Base-by-base conservation (phyloP, 2,329 filamentous ascomycete species). In the Hirsutella minnesotensis region DNA sequence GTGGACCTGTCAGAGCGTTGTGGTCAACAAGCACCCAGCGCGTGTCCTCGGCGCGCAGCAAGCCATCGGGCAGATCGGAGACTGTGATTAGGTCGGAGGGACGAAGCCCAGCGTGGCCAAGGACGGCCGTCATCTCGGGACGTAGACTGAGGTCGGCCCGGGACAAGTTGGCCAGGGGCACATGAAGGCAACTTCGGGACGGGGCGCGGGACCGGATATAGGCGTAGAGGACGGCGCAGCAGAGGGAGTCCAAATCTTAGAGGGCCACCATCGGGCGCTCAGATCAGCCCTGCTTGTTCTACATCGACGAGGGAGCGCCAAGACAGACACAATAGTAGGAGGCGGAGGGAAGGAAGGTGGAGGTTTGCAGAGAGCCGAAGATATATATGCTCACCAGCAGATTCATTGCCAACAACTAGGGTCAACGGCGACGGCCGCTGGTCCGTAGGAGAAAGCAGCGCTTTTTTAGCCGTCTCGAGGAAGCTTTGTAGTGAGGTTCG, bases 201-300 rank as follows among this genome's bases (percentile, higher is more conserved):
- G 67, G 68, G 4, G 73, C 64, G 55, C 79, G 72, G 30, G 77
- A 82, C 48, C 78, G 76, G 33, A 90, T 66, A 60, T 89, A 92
- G 44, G 86, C 83, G 46, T 83, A 77, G 21, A 89, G 62, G 16
- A 92, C 63, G 21, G 85, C 77, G 22, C 78, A 82, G 59, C 82
- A 85, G 51, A 92, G 73, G 2, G 85, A 89, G 63, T 92, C 86
- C 43, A 92, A 79, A 52, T 92, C 86, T 84, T n/a, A n/a, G n/a
- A n/a, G n/a, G n/a, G n/a, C n/a, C n/a, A n/a, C n/a, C n/a, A n/a
- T n/a, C n/a, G n/a, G n/a, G n/a, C n/a, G n/a, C n/a, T n/a, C n/a
- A n/a, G n/a, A n/a, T n/a, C n/a, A n/a, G n/a, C n/a, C n/a, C n/a
- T n/a, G n/a, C n/a, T n/a, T n/a, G n/a, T n/a, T n/a, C n/a, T n/a